These are phyloP conservation scores for Cordyceps javanica DNA, from an alignment of 2,329 filamentous ascomycete species.

Conservation along the genomic window DNA sequence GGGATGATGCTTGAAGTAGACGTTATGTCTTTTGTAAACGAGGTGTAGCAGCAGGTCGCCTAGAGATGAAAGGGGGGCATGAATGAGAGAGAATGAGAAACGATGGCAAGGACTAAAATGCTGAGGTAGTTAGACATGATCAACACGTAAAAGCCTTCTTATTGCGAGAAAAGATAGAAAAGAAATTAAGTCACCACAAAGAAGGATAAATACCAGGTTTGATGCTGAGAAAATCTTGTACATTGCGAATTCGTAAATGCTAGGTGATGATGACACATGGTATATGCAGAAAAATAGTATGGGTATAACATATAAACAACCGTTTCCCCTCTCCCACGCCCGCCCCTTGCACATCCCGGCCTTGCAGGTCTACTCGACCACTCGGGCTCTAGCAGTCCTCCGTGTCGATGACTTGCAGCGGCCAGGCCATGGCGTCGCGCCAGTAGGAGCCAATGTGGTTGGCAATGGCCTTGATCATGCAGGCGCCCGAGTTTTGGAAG, in stretches of 20 bases:
- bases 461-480: slow-evolving; percentile 13
- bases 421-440: slow-evolving; percentile 15
- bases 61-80: no score
- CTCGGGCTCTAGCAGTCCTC: background rate
- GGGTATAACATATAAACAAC: background rate
- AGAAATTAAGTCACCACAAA: background rate
- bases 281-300: background rate
- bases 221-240: background rate
- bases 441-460: slow-evolving; percentile 15
- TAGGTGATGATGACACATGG: slow-evolving; percentile 3
- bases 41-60: slow-evolving; percentile 1
- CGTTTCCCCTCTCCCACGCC: background rate
- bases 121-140: background rate
- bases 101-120: background rate
- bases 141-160: background rate
- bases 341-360: no score
- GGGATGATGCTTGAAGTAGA: background rate
- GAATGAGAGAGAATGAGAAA: background rate
- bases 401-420: slow-evolving; percentile 11
- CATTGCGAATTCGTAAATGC: background rate
- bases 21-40: background rate
- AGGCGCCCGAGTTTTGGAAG: slow-evolving; percentile 17
- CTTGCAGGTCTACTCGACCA: no score
- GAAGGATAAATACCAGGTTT: background rate
- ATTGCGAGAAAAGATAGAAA: background rate